Conservation (phyloP, 2,329 filamentous ascomycete genomes). For the Pseudogymnoascus sp. region DNA sequence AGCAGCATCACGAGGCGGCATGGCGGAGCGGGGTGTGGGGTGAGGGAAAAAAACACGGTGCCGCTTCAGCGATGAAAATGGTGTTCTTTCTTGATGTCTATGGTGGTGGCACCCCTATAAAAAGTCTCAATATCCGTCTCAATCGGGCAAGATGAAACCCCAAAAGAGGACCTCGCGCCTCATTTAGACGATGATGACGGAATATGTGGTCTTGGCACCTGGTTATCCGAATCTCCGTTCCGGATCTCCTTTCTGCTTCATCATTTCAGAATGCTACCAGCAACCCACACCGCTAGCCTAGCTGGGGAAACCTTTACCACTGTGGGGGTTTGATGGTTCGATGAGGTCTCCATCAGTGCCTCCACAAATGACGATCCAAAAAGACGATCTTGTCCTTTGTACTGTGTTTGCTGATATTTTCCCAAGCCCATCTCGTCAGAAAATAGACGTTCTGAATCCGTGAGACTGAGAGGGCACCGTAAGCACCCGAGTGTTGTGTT, state of each 20-base stretch:
- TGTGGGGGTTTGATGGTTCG: slow-evolving; percentile 2
- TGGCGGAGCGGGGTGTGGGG: slow-evolving; percentile 2
- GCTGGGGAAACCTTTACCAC: background rate
- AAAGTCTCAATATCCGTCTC: background rate
- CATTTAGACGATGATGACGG: slow-evolving; percentile 2
- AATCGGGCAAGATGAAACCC: slow-evolving; percentile 8
- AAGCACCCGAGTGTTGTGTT: background rate
- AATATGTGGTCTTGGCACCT: background rate
- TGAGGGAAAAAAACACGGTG: background rate
- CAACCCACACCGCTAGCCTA: slow-evolving; percentile 1
- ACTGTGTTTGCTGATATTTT: background rate
- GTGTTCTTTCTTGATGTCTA: background rate
- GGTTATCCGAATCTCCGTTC: slow-evolving; percentile 6
- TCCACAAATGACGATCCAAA: background rate
- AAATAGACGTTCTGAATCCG: background rate
- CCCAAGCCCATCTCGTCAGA: background rate
- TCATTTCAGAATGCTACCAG: background rate
- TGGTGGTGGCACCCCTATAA: background rate
- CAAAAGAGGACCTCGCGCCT: background rate
- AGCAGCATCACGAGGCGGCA: background rate
- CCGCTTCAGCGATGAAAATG: background rate
- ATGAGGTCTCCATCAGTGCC: background rate
- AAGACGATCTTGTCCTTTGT: background rate
- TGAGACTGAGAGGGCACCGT: background rate
- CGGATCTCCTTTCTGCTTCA: slow-evolving; percentile 1